A percentile compares a stretch with the other conserved stretches of the same genome.
phyloP scores from a whole-genome alignment of 257 asterid species.

The Forsythia viridissima region DNA sequence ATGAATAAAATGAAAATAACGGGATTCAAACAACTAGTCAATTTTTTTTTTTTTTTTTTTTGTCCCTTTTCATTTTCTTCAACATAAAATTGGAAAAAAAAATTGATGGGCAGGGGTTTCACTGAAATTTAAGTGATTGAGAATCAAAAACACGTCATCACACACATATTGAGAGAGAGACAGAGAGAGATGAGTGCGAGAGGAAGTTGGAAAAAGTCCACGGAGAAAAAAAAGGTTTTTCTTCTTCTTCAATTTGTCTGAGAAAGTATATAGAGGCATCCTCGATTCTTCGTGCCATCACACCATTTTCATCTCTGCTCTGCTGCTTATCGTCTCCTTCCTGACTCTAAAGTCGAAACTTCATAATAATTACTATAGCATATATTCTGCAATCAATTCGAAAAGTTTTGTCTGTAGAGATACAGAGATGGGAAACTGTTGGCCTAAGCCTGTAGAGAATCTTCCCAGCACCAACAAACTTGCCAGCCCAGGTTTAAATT shows the following conservation, averaged over 20 bases:
- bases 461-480: constrained; percentile 19
- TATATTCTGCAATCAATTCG: not conserved
- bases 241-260: not conserved
- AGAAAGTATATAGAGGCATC: not conserved
- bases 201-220: not conserved
- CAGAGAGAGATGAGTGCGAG: not conserved
- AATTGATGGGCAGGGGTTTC: too few relatives aligned
- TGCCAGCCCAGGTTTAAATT: constrained; percentile 13
- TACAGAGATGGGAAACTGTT: constrained; percentile 46
- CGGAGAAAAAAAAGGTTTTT: too few relatives aligned
- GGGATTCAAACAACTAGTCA: too few relatives aligned
- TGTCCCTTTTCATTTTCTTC: too few relatives aligned
- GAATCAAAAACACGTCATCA: not conserved
- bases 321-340: not conserved
- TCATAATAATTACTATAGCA: not conserved
- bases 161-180: not conserved
- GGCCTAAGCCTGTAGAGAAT: constrained; percentile 39
- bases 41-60: too few relatives aligned
- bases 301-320: not conserved
- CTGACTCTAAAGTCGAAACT: not conserved
- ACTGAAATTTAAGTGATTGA: too few relatives aligned
- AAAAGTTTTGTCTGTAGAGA: not conserved
- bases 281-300: not conserved
- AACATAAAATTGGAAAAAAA: too few relatives aligned
- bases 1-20: too few relatives aligned